Base-by-base conservation (phyloP, 768 basidiomycete species). In the Panaeolus cyanescens region DNA sequence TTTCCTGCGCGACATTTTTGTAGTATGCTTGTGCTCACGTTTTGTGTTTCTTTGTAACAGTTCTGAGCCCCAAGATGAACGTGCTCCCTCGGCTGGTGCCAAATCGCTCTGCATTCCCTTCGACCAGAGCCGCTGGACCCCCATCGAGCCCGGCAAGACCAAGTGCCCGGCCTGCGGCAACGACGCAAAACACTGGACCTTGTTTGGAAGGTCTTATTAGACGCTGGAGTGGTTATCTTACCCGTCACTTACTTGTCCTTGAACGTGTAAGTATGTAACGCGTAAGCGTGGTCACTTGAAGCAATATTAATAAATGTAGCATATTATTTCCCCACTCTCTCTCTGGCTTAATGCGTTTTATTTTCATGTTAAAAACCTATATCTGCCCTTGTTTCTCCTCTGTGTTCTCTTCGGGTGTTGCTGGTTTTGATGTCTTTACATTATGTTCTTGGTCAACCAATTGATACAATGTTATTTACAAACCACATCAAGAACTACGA, bases 31-130 rank as follows among this genome's bases (percentile, higher is more conserved):
- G 33, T 36, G 40, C 19, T 53, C 28, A 39, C 7, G 17, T 68
- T 37, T 63, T 61, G 25, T 62, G 63, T 50, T 37, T 62, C 58
- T 62, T 60, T 20, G 42, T 59, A 12, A 45, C 66, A 95, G 91
- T 64, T 83, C 91, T 62, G 93, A 95, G 72, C 91, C 88, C 4
- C 89, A 90, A 67, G 97, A 99, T 70, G 95, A 95, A 72, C 92
- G 93, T 32, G 96, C 96, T 17, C 97, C 97, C 0, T 96, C 95
- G 15, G 95, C 97, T 12, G 97, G 97, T 55, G 97, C 97, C 61
- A 99, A 99, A 74, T 94, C 94, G 0, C 88, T 99, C 3, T 91
- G 90, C 67, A 99, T 99, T 78, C 97, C 97, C 4, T 96, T 96
- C 73, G 92, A 98, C 68, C 97, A 99, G 76, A 82, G 79, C 3